Conservation (phyloP, 176 grass and related monocot species). For the Hordeum marinum region DNA sequence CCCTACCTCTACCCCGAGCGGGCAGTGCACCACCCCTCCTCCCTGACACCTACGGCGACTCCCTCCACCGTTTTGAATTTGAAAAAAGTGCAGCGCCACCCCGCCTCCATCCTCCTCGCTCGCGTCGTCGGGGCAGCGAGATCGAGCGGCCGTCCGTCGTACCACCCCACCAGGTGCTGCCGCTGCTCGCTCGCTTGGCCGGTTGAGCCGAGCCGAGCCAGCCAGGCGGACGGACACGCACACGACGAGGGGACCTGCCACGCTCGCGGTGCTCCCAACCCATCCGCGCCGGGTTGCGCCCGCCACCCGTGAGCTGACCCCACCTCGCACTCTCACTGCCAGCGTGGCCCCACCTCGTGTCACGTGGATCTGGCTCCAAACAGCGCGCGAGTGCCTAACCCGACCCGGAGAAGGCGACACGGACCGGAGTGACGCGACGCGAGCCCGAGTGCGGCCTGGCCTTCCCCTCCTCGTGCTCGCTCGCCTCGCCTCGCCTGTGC, state of each 20-base stretch:
- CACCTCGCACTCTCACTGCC: not conserved
- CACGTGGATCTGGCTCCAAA: not conserved
- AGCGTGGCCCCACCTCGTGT: not conserved
- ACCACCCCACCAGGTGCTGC: not conserved
- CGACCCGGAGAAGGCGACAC: not conserved
- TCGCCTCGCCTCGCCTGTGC: not conserved
- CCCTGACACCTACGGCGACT: slow-evolving; percentile 3
- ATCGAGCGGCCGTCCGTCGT: not conserved
- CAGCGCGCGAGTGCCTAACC: not conserved
- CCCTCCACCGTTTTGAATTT: slow-evolving; percentile 19
- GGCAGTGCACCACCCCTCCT: not conserved
- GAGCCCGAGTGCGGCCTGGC: not conserved
- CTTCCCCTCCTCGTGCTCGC: not conserved
- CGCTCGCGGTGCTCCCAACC: not conserved
- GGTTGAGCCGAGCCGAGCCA: not conserved
- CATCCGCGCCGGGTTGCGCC: not conserved
- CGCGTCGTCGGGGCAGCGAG: not conserved
- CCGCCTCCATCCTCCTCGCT: not conserved
- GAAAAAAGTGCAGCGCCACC: not conserved
- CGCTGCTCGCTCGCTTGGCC: not conserved
- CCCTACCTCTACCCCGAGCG: not conserved
- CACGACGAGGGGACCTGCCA: not conserved
- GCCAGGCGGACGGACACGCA: not conserved
- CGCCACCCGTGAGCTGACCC: not conserved
- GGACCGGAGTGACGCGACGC: not conserved